Percentiles rank a stretch among this genome's conserved stretches.
These are phyloP conservation scores for Tulasnella sp. DNA, from an alignment of 768 basidiomycete genomes.

Conservation along the genomic window DNA sequence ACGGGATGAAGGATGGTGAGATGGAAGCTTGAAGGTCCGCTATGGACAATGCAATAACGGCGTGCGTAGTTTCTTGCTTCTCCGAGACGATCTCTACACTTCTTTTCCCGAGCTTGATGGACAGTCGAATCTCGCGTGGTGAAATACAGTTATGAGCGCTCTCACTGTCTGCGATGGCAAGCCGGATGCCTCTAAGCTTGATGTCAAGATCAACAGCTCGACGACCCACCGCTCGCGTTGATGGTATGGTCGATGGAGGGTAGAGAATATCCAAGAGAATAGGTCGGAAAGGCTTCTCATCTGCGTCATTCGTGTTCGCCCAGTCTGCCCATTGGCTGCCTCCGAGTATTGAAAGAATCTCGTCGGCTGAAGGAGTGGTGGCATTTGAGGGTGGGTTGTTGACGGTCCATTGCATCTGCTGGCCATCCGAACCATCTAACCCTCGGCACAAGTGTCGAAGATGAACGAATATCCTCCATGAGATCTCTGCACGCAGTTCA, in stretches of 20 bases:
- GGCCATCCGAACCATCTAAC: constrained; percentile 19
- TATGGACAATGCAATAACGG: not conserved
- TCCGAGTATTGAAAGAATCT: not conserved
- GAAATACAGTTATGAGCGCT: not conserved
- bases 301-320: not conserved
- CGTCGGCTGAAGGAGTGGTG: not conserved
- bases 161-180: not conserved
- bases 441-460: constrained; percentile 55
- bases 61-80: not conserved
- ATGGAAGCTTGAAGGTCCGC: not conserved
- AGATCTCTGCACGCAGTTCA: constrained; percentile 50
- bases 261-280: constrained; percentile 4
- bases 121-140: not conserved
- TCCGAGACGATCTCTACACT: not conserved
- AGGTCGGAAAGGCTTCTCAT: not conserved
- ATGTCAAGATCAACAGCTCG: not conserved
- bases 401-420: constrained; percentile 20
- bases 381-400: constrained; percentile 32
- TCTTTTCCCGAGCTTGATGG: not conserved
- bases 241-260: not conserved
- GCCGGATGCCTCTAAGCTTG: not conserved
- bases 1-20: constrained; percentile 4
- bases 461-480: constrained; percentile 70
- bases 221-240: not conserved
- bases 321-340: constrained; percentile 9